Percentiles rank a stretch among this genome's conserved stretches.
These are phyloP conservation scores for Lagenaria siceraria DNA, from an alignment of 306 rosid genomes.

Conservation along the genomic window DNA sequence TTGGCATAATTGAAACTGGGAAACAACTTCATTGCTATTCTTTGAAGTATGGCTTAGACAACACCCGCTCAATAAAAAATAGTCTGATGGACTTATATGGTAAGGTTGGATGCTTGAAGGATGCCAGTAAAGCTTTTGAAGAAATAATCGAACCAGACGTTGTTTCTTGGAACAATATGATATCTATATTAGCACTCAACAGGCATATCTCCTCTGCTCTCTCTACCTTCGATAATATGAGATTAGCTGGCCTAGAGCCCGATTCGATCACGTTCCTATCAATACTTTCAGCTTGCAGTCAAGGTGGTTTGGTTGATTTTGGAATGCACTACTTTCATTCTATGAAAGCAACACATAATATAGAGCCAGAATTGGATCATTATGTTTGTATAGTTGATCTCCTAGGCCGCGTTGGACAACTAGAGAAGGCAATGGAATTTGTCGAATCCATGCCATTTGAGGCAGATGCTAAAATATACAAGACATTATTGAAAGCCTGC, in stretches of 20 bases:
- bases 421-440: constrained; percentile 51
- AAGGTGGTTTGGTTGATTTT: constrained; percentile 32
- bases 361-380: constrained; percentile 42
- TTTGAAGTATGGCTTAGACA: constrained; percentile 37
- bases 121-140: constrained; percentile 38
- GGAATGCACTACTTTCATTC: constrained; percentile 47
- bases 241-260: constrained; percentile 41
- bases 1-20: constrained; percentile 38
- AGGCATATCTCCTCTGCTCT: constrained; percentile 33
- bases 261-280: constrained; percentile 36
- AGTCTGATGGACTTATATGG: constrained; percentile 47
- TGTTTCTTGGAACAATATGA: constrained; percentile 56
- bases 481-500: constrained; percentile 52
- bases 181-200: constrained; percentile 42
- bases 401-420: constrained; percentile 45
- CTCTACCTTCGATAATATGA: constrained; percentile 58
- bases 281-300: constrained; percentile 56
- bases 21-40: constrained; percentile 51
- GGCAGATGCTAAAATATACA: constrained; percentile 37
- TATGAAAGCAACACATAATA: constrained; percentile 31
- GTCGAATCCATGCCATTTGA: constrained; percentile 39
- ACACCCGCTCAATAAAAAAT: constrained; percentile 34
- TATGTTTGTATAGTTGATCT: constrained; percentile 48
- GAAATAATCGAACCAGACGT: constrained; percentile 32
- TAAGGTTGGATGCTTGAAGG: constrained; percentile 37